Percentiles rank a stretch among this genome's conserved stretches.
phyloP scores from a whole-genome alignment of 208 protist genomes.

The Crithidia bombi region DNA sequence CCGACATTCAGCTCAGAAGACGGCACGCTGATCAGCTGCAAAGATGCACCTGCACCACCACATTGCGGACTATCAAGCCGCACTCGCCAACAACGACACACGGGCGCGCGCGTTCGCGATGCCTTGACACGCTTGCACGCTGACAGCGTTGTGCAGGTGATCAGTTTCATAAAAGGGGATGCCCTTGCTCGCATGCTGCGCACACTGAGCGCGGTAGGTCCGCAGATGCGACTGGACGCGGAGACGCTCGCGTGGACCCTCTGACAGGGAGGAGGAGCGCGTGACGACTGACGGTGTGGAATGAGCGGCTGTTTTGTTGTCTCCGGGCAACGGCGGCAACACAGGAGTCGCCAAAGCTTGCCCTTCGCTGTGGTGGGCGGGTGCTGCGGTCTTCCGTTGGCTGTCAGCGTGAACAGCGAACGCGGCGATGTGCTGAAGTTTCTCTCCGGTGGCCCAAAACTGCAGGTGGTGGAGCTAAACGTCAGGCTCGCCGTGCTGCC shows the following conservation, averaged over 20 bases:
- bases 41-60: too few relatives aligned
- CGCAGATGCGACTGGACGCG: neutral
- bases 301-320: neutral
- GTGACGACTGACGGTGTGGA: neutral
- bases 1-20: too few relatives aligned
- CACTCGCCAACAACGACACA: too few relatives aligned
- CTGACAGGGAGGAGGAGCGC: neutral
- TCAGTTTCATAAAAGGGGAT: neutral
- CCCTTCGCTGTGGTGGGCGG: neutral
- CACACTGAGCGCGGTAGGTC: neutral
- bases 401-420: neutral
- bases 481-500: too few relatives aligned
- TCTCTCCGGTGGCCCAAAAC: neutral
- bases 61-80: too few relatives aligned
- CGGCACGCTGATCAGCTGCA: too few relatives aligned
- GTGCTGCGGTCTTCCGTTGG: neutral
- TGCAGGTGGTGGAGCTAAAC: too few relatives aligned
- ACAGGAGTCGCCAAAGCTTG: neutral
- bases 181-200: neutral
- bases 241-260: neutral
- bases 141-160: neutral
- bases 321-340: neutral
- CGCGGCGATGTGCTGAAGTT: neutral
- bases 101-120: too few relatives aligned
- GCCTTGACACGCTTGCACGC: too few relatives aligned